Base-by-base conservation (phyloP, 441 rosid species). In the Populus tomentosa region DNA sequence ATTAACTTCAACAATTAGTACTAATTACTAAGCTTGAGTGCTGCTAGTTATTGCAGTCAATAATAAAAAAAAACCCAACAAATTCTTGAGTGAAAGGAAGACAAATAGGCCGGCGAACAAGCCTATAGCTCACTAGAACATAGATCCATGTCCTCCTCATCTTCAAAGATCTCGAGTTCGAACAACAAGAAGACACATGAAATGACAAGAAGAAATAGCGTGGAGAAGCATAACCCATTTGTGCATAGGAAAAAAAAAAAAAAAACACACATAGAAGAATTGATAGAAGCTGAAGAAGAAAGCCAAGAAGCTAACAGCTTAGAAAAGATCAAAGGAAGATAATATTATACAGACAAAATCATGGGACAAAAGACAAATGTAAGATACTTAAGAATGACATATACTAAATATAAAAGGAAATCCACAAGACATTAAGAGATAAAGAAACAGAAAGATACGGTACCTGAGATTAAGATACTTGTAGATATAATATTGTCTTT, bases 401-500 rank as follows among this genome's bases (percentile, higher is more conserved):
- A 35, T 35, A 35, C 36, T 35, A 14, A 1, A 38, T 9, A 38
- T 46, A 4, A 14, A 53, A 53, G 61, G 61, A 53, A 53, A 53
- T 53, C 61, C 61, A 6, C 24, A 36, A 69, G 42, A 70, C 61
- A 53, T 68, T 67, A 50, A 23, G 8, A 42, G 38, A 35, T 4
- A 70, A 20, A 30, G 20, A 78, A 70, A 53, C 66, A 69, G 76
- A 28, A 28, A 75, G 64, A 71, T 28, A 28, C 3, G 30, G 30
- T 64, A 53, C 61, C 61, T 28, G 30, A 28, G 30, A 28, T 28
- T 28, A 28, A 28, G 30, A 28, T 28, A 28, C 30, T 28, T 28
- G 78, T 56, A 33, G 68, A 28, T 28, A 28, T 28, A 28, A 71
- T 63, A 67, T 76, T 64, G 68, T 70, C 53, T 5, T 80, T 71